Conservation (phyloP, 352 stramenopile species). For the Globisporangium orthogonon region DNA sequence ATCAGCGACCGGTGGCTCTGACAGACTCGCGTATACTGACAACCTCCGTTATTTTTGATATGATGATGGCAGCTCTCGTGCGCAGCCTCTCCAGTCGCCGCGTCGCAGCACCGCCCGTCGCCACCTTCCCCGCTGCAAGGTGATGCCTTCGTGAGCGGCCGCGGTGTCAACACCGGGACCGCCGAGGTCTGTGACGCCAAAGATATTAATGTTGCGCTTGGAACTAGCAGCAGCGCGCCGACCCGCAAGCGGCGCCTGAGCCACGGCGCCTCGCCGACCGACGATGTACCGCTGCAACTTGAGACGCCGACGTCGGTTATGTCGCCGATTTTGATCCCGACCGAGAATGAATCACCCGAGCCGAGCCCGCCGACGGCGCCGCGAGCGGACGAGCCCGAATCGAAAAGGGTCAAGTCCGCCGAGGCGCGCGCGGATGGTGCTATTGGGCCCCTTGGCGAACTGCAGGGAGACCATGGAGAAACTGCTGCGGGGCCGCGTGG, state of each 20-base stretch:
- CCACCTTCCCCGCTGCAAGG: constrained; percentile 9
- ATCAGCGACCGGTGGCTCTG: neutral
- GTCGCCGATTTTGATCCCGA: neutral
- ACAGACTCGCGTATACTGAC: constrained; percentile 1
- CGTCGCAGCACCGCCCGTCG: neutral
- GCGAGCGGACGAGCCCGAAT: neutral
- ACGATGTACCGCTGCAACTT: neutral
- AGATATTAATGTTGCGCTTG: constrained; percentile 78
- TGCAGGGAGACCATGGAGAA: constrained; percentile 3
- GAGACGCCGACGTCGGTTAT: too few species aligned
- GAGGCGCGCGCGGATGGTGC: neutral
- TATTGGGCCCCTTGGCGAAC: neutral
- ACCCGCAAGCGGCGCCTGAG: constrained; percentile 59
- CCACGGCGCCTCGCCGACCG: constrained; percentile 4
- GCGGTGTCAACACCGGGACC: constrained; percentile 17
- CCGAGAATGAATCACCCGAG: neutral
- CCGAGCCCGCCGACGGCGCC: neutral
- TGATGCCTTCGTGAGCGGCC: constrained; percentile 17
- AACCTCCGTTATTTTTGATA: neutral
- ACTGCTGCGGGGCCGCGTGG: constrained; percentile 12
- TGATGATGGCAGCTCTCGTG: neutral
- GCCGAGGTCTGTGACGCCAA: constrained; percentile 22
- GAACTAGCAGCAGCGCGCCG: constrained; percentile 42
- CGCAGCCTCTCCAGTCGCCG: constrained; percentile 1
- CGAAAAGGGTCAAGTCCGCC: neutral